Evolutionary conservation across 148 eudicot genomes (phyloP), one percentile per base, ranked within the genome.

Genomic region (Selenicereus undatus): DNA sequence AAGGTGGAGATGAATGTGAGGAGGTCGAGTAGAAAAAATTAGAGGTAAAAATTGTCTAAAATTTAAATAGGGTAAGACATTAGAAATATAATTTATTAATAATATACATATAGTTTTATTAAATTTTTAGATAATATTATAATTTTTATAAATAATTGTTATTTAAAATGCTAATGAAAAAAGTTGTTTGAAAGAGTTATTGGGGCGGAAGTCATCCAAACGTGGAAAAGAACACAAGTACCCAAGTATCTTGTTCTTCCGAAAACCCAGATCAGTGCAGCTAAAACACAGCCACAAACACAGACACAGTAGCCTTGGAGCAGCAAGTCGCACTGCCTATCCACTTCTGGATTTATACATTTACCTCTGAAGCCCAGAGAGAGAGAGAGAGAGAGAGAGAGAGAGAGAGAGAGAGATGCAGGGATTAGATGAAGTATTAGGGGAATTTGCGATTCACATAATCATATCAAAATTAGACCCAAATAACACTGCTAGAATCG

Each of bases 381-480:
- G 68, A 32, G 32, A 60, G 66, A 32, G 32, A 60, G 66, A 60
- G 66, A 60, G 66, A 60, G 66, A n/a, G 24, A 60, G 66, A 24
- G 29, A n/a, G 68, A 64, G 68, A 56, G 62, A 18, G 62, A 56
- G 62, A 62, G 68, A 74, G 8, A 74, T 74, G 60, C 76, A 50
- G 45, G 76, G 58, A 5, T 52, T 75, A 1, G 77, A 75, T 52
- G 94, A 94, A 11, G 83, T 76, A 10, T 83, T 93, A 27, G 94
- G 91, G 12, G 88, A 84, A 22, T 71, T 90, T 56, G 91, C 86
- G 14, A 79, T 93, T 39, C 89, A 88, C 69, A 68, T 79, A 10
- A 91, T 95, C 52, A 82, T 93, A 3, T 87, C 92, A 29, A 91
- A 91, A 83, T 83, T 92, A 78, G 93, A 90, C 24, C 87, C 94